Conservation (phyloP, 2,329 filamentous ascomycete species). For the Colletotrichum cordylinicola region DNA sequence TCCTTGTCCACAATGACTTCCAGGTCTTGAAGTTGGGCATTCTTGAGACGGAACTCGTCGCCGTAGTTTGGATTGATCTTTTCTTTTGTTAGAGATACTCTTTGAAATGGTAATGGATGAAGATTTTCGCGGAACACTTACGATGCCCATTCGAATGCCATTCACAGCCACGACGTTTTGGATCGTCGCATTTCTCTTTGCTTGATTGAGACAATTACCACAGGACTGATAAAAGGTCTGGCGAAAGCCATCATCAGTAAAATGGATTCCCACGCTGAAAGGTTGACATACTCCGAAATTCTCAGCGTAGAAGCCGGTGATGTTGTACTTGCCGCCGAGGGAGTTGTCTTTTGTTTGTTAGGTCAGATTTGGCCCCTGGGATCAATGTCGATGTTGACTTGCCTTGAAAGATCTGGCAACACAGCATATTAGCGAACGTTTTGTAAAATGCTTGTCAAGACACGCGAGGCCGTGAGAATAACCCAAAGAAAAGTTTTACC, state of each 20-base stretch:
- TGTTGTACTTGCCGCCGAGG: constrained; percentile 34
- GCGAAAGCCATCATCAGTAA: not conserved
- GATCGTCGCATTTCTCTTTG: constrained; percentile 27
- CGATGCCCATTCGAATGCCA: constrained; percentile 28
- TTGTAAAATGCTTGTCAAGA: accelerated
- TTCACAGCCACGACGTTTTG: constrained; percentile 32
- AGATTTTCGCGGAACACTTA: constrained; percentile 1
- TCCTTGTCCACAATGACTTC: constrained; percentile 31
- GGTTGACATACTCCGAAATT: constrained; percentile 24
- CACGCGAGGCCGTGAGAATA: not conserved
- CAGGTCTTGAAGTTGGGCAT: constrained; percentile 29
- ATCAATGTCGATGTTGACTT: not conserved
- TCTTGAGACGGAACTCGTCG: constrained; percentile 32
- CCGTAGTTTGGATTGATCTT: constrained; percentile 36
- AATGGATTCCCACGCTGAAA: no score
- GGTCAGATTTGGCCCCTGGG: not conserved
- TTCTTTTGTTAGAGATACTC: not conserved
- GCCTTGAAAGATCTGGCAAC: constrained; percentile 29
- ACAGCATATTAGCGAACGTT: not conserved
- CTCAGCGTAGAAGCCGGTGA: constrained; percentile 34
- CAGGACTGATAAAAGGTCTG: constrained; percentile 33
- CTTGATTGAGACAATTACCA: constrained; percentile 33
- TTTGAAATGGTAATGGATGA: not conserved
- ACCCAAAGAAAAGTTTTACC: not conserved
- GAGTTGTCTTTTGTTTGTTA: constrained; percentile 26